These are phyloP conservation scores for Alloteropsis semialata DNA, from an alignment of 176 grass and related monocot genomes.

Conservation along the genomic window DNA sequence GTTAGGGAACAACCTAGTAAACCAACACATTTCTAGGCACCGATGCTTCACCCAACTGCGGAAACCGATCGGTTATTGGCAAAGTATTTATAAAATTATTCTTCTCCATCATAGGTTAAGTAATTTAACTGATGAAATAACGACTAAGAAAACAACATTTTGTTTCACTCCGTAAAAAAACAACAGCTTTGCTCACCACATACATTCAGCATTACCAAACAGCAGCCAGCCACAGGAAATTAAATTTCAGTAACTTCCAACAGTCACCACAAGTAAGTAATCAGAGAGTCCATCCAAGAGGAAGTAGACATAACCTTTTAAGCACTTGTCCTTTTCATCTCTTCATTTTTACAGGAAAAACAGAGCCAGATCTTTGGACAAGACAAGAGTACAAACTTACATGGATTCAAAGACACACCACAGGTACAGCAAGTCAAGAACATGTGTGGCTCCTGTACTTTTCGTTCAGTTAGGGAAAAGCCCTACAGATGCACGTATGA, in stretches of 20 bases:
- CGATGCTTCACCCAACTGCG: slow-evolving; percentile 38
- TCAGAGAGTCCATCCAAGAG: neutral
- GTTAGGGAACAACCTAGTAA: slow-evolving; percentile 38
- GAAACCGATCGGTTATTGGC: slow-evolving; percentile 1
- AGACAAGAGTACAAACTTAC: neutral
- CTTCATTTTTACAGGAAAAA: neutral
- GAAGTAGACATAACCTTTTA: neutral
- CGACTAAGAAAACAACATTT: slow-evolving; percentile 15
- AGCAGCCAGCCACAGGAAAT: neutral
- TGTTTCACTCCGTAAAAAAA: slow-evolving; percentile 17
- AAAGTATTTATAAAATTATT: neutral
- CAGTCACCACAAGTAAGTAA: neutral
- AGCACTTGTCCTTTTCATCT: neutral
- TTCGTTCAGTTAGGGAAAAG: slow-evolving; percentile 30
- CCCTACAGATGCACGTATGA: neutral
- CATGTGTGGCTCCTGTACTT: slow-evolving; percentile 9
- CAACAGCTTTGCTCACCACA: neutral
- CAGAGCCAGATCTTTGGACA: neutral
- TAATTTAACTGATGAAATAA: slow-evolving; percentile 21
- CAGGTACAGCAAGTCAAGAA: slow-evolving; percentile 11
- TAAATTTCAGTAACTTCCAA: neutral
- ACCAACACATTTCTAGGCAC: neutral
- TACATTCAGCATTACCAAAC: neutral
- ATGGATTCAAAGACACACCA: slow-evolving; percentile 26
- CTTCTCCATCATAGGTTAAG: neutral